Conservation (phyloP, 306 rosid genomes). For the Pueraria montana region DNA sequence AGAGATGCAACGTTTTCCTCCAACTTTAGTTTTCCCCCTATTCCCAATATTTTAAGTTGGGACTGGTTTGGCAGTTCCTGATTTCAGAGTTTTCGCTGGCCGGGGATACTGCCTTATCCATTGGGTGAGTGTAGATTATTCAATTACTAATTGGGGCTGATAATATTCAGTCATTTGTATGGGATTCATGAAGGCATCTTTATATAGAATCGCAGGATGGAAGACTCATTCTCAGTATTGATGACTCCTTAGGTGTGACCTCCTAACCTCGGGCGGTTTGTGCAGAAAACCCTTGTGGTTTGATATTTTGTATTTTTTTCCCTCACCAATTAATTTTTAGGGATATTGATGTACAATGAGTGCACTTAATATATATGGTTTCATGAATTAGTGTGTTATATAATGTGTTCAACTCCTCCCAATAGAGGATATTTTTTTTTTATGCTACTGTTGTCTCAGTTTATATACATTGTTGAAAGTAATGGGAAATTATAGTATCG, state of each 20-base stretch:
- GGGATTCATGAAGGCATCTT: conserved; percentile 55
- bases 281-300: conserved; percentile 78
- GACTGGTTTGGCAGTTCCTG: conserved; percentile 59
- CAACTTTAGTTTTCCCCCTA: conserved; percentile 58
- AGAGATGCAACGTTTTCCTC: conserved; percentile 57
- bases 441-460: neutral
- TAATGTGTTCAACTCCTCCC: neutral
- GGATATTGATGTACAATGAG: conserved; percentile 49
- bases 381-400: conserved; percentile 42
- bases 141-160: conserved; percentile 76
- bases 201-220: conserved; percentile 56
- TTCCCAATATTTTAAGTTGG: conserved; percentile 62
- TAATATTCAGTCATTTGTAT: conserved; percentile 62
- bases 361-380: conserved; percentile 56
- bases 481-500: neutral
- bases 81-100: conserved; percentile 59
- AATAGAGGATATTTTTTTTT: neutral
- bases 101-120: conserved; percentile 62
- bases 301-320: conserved; percentile 51
- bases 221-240: conserved; percentile 58
- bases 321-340: conserved; percentile 41
- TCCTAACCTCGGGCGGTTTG: conserved; percentile 72
- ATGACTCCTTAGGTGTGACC: conserved; percentile 71
- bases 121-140: conserved; percentile 80
- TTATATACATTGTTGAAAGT: neutral